These are phyloP conservation scores for Nitzschia palea DNA, from an alignment of 108 stramenopile genomes.

Conservation along the genomic window DNA sequence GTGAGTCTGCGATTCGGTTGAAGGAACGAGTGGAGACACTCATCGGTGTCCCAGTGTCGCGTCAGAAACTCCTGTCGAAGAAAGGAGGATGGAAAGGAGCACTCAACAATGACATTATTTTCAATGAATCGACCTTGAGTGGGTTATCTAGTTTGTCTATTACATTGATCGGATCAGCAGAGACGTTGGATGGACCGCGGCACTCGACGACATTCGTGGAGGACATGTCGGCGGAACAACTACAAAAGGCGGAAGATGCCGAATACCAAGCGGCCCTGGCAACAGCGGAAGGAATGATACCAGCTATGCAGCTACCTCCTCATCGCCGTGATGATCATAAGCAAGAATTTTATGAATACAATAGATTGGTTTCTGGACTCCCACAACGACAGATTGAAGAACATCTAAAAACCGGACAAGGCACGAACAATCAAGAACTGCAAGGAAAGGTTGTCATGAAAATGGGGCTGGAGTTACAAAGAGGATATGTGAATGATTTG, in stretches of 20 bases:
- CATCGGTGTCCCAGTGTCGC: slow-evolving; percentile 37
- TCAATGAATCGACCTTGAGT: slow-evolving; percentile 14
- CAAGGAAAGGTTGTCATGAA: slow-evolving; percentile 47
- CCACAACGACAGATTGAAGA: slow-evolving; percentile 54
- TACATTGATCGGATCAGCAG: slow-evolving; percentile 59
- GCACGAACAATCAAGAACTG: neutral
- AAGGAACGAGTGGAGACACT: slow-evolving; percentile 35
- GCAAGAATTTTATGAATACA: slow-evolving; percentile 28
- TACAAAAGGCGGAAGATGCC: slow-evolving; percentile 23
- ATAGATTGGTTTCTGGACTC: slow-evolving; percentile 49
- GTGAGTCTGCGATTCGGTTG: slow-evolving; percentile 18
- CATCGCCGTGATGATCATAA: slow-evolving; percentile 19
- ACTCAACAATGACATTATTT: slow-evolving; percentile 33
- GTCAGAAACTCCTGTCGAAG: slow-evolving; percentile 47
- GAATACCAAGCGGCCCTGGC: slow-evolving; percentile 14
- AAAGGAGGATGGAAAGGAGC: slow-evolving; percentile 46
- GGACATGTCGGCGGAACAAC: slow-evolving; percentile 46
- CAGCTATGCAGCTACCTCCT: slow-evolving; percentile 36
- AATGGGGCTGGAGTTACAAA: slow-evolving; percentile 54
- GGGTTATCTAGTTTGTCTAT: slow-evolving; percentile 11
- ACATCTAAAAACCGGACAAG: slow-evolving; percentile 20
- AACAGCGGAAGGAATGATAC: slow-evolving; percentile 35
- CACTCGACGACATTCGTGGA: slow-evolving; percentile 41
- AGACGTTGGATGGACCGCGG: slow-evolving; percentile 32
- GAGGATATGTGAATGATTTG: slow-evolving; percentile 57